Conservation (phyloP, 2,329 filamentous ascomycete genomes). For the Diaporthe sp. region DNA sequence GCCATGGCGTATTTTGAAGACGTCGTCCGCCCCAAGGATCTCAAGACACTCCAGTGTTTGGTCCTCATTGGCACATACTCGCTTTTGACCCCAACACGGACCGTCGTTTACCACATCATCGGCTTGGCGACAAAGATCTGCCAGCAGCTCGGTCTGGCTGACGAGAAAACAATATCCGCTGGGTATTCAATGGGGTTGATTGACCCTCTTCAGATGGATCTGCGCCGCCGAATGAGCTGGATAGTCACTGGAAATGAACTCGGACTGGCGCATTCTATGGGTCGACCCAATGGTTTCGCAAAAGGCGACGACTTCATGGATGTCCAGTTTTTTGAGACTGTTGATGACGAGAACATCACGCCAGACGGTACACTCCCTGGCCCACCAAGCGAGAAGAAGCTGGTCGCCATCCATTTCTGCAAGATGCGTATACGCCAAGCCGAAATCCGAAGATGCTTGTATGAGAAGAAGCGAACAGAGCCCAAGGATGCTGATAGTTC, state of each 20-base stretch:
- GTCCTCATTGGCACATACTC: conserved; percentile 91
- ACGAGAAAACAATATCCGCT: conserved; percentile 85
- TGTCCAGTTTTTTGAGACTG: conserved; percentile 84
- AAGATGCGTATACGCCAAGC: conserved; percentile 90
- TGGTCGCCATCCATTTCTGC: conserved; percentile 91
- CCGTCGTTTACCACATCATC: conserved; percentile 92
- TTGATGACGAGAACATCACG: conserved; percentile 87
- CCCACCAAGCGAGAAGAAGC: conserved; percentile 82
- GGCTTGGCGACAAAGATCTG: conserved; percentile 88
- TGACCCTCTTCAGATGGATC: conserved; percentile 83
- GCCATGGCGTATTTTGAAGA: conserved; percentile 87
- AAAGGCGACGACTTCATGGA: conserved; percentile 85
- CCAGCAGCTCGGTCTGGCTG: conserved; percentile 87
- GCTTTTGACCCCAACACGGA: conserved; percentile 88
- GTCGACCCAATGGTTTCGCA: conserved; percentile 86
- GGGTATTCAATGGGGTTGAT: conserved; percentile 68
- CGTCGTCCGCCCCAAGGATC: conserved; percentile 86
- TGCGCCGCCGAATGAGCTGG: conserved; percentile 91
- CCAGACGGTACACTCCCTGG: conserved; percentile 78
- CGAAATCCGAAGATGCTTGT: conserved; percentile 87
- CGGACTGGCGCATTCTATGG: conserved; percentile 87
- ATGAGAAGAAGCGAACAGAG: conserved; percentile 82
- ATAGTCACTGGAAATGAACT: conserved; percentile 89
- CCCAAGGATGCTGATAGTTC: conserved; percentile 84
- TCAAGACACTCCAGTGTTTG: conserved; percentile 91